Percentiles rank a stretch among this genome's conserved stretches.
phyloP scores from a whole-genome alignment of 108 stramenopile genomes.

The Fragilariopsis cylindrus region DNA sequence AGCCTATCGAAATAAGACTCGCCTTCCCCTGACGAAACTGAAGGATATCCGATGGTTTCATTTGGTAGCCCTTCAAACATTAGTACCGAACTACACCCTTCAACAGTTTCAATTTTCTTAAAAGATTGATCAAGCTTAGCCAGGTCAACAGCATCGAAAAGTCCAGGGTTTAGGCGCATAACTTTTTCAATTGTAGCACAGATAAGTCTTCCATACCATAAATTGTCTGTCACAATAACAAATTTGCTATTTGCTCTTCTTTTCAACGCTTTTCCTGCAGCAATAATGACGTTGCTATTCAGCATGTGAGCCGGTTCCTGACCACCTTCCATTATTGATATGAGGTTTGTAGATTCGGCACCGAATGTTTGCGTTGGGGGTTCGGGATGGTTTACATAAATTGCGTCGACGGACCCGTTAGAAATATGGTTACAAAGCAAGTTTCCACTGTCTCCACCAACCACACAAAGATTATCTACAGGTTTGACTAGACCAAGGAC shows the following conservation, averaged over 20 bases:
- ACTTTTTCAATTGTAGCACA: constrained; percentile 59
- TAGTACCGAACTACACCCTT: constrained; percentile 17
- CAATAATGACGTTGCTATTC: constrained; percentile 43
- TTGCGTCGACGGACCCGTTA: constrained; percentile 44
- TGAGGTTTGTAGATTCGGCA: constrained; percentile 32
- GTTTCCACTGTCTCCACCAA: constrained; percentile 73
- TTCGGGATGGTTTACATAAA: constrained; percentile 87
- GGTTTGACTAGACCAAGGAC: constrained; percentile 23
- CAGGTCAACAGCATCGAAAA: constrained; percentile 21
- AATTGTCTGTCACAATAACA: constrained; percentile 83
- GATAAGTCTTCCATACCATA: constrained; percentile 69
- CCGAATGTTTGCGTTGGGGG: constrained; percentile 86
- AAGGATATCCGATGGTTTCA: constrained; percentile 55
- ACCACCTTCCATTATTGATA: constrained; percentile 43
- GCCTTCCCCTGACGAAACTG: constrained; percentile 32
- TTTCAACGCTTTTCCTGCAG: constrained; percentile 56
- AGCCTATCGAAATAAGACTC: constrained; percentile 84
- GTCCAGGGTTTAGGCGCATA: constrained; percentile 22
- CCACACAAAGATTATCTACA: constrained; percentile 66
- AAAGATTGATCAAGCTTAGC: neutral
- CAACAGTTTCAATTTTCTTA: constrained; percentile 13
- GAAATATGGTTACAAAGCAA: constrained; percentile 56
- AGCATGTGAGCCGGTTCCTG: constrained; percentile 87
- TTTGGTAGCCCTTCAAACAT: constrained; percentile 76
- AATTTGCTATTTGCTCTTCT: constrained; percentile 38